These are phyloP conservation scores for Coelastrella sp. DNA, from an alignment of 139 green algal genomes.

Conservation along the genomic window DNA sequence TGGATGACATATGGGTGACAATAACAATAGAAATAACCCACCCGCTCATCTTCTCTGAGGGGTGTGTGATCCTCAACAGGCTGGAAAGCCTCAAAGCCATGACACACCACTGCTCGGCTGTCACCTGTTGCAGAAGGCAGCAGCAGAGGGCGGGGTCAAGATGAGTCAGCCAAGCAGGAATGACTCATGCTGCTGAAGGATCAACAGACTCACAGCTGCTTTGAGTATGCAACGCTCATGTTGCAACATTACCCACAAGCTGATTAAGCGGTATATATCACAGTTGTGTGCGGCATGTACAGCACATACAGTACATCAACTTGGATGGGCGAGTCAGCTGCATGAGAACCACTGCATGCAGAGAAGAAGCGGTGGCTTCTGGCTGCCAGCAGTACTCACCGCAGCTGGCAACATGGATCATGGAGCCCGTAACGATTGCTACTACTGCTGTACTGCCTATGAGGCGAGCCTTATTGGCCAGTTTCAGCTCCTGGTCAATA, in stretches of 20 bases:
- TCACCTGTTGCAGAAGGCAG: conserved; percentile 45
- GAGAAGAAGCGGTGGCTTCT: too few relatives aligned
- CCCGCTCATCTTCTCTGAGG: conserved; percentile 58
- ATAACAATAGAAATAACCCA: background rate
- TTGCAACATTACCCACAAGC: background rate
- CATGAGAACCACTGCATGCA: background rate
- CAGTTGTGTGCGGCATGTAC: too few relatives aligned
- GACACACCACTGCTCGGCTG: conserved; percentile 54
- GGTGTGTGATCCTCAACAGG: conserved; percentile 44
- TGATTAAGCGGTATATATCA: background rate
- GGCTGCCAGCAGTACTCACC: conserved; percentile 30
- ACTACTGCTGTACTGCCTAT: conserved; percentile 75
- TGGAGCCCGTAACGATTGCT: conserved; percentile 44
- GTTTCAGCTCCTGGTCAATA: conserved; percentile 12
- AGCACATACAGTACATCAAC: too few relatives aligned
- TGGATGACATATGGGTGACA: too few relatives aligned
- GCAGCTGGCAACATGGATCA: conserved; percentile 54
- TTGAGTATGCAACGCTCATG: background rate
- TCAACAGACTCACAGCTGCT: background rate
- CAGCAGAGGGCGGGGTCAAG: background rate
- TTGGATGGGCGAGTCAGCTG: background rate
- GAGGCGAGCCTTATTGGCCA: background rate
- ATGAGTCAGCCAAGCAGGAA: background rate
- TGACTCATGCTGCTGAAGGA: background rate
- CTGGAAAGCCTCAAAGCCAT: conserved; percentile 15